These are phyloP conservation scores for Platismatia glauca DNA, from an alignment of 495 filamentous ascomycete species.

Conservation along the genomic window DNA sequence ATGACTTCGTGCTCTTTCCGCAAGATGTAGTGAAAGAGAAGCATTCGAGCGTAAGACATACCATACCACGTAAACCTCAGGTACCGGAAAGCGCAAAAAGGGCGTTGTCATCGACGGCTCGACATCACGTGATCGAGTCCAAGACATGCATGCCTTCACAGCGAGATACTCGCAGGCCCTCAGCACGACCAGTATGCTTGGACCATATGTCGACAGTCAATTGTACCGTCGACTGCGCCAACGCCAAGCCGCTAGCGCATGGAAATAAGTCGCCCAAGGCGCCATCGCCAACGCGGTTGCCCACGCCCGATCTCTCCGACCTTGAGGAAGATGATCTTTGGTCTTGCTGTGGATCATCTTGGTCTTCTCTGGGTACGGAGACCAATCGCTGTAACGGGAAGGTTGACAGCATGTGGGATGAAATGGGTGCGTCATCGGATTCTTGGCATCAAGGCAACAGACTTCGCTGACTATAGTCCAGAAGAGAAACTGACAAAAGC, in stretches of 20 bases:
- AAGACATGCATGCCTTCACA: conserved; percentile 1
- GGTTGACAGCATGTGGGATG: conserved; percentile 6
- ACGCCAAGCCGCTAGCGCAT: not conserved
- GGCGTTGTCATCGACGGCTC: not conserved
- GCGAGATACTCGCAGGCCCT: not conserved
- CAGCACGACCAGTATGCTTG: conserved; percentile 5
- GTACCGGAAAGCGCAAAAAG: conserved; percentile 1
- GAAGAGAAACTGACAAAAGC: conserved; percentile 4
- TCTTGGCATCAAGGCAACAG: not conserved
- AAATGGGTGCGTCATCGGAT: conserved; percentile 11
- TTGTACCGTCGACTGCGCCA: conserved; percentile 9
- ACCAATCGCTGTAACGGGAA: not conserved
- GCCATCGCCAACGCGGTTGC: conserved; percentile 17
- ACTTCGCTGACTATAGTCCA: not conserved
- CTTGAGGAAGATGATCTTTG: conserved; percentile 23
- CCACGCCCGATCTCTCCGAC: conserved; percentile 24
- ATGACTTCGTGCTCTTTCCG: conserved; percentile 14
- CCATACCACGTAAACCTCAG: not conserved
- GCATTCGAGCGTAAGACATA: conserved; percentile 1
- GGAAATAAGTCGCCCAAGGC: conserved; percentile 7
- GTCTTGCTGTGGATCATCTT: conserved; percentile 17
- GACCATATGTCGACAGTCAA: conserved; percentile 11
- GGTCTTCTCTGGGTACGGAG: not conserved
- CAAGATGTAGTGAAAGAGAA: conserved; percentile 1
- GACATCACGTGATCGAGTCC: not conserved